Base-by-base conservation (phyloP, 305 asterid genomes). In the Andrographis paniculata region DNA sequence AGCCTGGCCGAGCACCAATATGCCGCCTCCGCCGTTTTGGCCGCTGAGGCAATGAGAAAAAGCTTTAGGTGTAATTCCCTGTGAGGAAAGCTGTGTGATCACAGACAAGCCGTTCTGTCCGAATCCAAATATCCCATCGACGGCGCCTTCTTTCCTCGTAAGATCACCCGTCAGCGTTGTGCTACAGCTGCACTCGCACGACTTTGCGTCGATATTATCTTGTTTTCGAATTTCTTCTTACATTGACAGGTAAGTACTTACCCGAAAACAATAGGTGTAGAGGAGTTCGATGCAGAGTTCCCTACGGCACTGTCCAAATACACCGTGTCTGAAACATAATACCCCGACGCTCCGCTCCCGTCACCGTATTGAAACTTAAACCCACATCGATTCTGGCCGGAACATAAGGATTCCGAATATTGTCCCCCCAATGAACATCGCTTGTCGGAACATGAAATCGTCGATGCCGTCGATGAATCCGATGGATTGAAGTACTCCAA, bases 51-150 rank as follows among this genome's bases (percentile, higher is more conserved):
- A 92, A 66, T 87, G 99, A 48, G 99, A 92, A 57, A 92, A 92
- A 20, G 73, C 66, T 14, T 79, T 74, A 0, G 99, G 99, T 17
- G 79, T 60, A 28, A 76, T 28, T 46, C 96, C 82, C 66, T 80
- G 95, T 6, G 96, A 81, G 20, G 93, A 77, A 59, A 91, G 96
- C 48, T 91, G 99, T 27, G 96, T 71, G 33, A 91, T 74, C 23
- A 87, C 91, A 1, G 99, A 91, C 64, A 91, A 53, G 24, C 91
- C 75, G 60, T 75, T 86, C 80, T 87, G 99, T 14, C 99, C 99
- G 42, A 92, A 87, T 21, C 99, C 99, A 63, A 87, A 92, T 60
- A 92, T 92, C 49, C 99, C 99, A 63, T 87, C 95, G 59, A 92
- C 96, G 20, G 99, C 96, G 61, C 94, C 76, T 39, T 92, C 99